Evolutionary conservation across 176 grass and related monocot genomes (phyloP).

Genomic region (Zoysia pacifica): DNA sequence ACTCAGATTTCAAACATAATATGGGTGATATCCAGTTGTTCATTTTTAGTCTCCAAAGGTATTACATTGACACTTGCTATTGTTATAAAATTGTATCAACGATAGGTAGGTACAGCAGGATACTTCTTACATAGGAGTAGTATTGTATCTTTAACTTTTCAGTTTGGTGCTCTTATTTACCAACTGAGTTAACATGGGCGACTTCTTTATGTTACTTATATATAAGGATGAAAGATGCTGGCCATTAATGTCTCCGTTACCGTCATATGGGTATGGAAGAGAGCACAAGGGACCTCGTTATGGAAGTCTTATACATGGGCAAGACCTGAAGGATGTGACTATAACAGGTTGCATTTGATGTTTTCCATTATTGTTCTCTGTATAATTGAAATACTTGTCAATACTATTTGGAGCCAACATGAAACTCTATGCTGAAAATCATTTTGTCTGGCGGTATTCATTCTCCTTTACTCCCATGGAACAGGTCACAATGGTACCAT

Average conservation of each 20-base stretch:
- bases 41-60: not conserved
- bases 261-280: conserved; percentile 95
- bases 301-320: conserved; percentile 94
- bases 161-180: conserved; percentile 39
- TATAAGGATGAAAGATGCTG: conserved; percentile 90
- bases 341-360: conserved; percentile 60
- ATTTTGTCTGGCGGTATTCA: not conserved
- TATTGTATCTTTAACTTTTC: conserved; percentile 24
- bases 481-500: conserved; percentile 92
- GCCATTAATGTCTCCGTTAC: conserved; percentile 89
- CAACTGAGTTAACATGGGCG: conserved; percentile 39
- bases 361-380: not conserved
- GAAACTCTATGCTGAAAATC: not conserved
- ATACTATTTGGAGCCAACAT: not conserved
- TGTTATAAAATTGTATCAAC: not conserved
- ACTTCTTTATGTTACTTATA: conserved; percentile 36
- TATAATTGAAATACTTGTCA: not conserved
- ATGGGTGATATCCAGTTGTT: not conserved
- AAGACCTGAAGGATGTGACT: conserved; percentile 76
- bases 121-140: not conserved
- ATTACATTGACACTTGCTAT: not conserved
- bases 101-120: not conserved
- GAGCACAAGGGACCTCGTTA: conserved; percentile 88
- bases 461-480: conserved; percentile 13
- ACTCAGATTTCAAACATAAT: too few relatives aligned